Conservation (phyloP, 768 basidiomycete species). For the Trametes villosa region DNA sequence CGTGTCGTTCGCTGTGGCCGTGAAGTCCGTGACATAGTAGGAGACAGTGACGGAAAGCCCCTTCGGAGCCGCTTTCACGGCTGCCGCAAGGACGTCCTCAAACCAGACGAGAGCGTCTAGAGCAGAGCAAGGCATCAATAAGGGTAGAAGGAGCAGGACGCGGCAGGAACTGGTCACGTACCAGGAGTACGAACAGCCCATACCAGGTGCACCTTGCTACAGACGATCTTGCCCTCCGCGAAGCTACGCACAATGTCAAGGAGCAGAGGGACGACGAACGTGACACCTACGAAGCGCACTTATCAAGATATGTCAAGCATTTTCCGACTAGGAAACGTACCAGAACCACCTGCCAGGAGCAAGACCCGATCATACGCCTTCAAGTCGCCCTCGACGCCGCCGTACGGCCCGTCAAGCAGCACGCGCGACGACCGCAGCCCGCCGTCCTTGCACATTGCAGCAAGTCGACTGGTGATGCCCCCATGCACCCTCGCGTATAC, state of each 20-base stretch:
- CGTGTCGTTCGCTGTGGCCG: constrained; percentile 24
- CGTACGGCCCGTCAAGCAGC: constrained; percentile 37
- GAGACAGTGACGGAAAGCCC: constrained; percentile 11
- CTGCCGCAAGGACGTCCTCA: constrained; percentile 19
- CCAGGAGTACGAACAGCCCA: constrained; percentile 28
- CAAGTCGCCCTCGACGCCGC: constrained; percentile 33
- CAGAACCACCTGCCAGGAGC: constrained; percentile 40
- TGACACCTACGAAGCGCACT: neutral
- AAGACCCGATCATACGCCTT: constrained; percentile 35
- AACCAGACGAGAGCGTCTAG: constrained; percentile 31
- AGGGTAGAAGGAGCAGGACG: neutral
- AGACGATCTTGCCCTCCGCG: constrained; percentile 21
- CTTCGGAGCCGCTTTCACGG: constrained; percentile 13
- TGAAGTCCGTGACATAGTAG: neutral
- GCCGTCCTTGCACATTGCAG: constrained; percentile 3
- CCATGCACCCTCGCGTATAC: constrained; percentile 35
- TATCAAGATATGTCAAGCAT: constrained; percentile 32
- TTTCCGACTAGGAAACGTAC: constrained; percentile 26
- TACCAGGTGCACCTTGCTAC: constrained; percentile 32
- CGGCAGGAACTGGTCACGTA: constrained; percentile 1
- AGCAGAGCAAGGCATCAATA: neutral
- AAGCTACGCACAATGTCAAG: constrained; percentile 29
- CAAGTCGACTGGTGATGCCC: constrained; percentile 34
- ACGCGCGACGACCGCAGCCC: constrained; percentile 28
- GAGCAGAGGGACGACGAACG: constrained; percentile 29